Percentiles rank a stretch among this genome's conserved stretches.
These are phyloP conservation scores for Rhodotorula diobovata DNA, from an alignment of 768 basidiomycete species.

Conservation along the genomic window DNA sequence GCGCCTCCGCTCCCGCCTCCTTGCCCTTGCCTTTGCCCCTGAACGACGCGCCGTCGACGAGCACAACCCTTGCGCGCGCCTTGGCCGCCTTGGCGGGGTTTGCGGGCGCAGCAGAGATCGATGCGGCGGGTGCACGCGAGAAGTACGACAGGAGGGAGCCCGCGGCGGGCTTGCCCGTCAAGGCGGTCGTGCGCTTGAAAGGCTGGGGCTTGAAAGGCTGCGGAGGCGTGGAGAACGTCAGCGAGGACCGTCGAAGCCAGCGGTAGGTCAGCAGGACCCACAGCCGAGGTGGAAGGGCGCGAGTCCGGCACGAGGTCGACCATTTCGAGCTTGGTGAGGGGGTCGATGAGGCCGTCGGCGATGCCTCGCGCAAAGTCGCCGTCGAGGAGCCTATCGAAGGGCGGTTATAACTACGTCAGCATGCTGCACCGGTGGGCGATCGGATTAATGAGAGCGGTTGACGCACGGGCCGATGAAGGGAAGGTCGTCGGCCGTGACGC, in stretches of 20 bases:
- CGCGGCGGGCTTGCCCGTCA: constrained; percentile 9
- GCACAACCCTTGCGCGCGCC: neutral
- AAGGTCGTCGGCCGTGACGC: constrained; percentile 59
- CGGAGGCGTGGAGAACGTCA: too few species aligned
- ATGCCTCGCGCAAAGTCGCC: constrained; percentile 16
- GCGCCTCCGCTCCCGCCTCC: neutral
- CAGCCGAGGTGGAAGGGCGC: neutral
- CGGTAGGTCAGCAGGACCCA: neutral
- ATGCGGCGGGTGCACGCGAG: neutral
- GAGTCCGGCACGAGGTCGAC: constrained; percentile 65
- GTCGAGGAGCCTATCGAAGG: constrained; percentile 8
- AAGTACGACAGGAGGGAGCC: constrained; percentile 31
- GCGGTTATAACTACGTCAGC: neutral
- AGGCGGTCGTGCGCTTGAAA: neutral
- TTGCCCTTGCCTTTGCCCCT: neutral
- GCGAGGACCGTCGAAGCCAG: too few species aligned
- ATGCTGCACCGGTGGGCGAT: too few species aligned
- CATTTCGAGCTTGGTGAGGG: constrained; percentile 65
- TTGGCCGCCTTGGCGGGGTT: neutral
- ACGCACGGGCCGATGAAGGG: constrained; percentile 56
- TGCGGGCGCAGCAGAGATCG: neutral
- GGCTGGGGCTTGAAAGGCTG: neutral
- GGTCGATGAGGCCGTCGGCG: constrained; percentile 67
- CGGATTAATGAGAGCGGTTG: constrained; percentile 46
- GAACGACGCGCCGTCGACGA: neutral